Evolutionary conservation across 495 filamentous ascomycete genomes (phyloP).

Genomic region (Penicillium coffeae): DNA sequence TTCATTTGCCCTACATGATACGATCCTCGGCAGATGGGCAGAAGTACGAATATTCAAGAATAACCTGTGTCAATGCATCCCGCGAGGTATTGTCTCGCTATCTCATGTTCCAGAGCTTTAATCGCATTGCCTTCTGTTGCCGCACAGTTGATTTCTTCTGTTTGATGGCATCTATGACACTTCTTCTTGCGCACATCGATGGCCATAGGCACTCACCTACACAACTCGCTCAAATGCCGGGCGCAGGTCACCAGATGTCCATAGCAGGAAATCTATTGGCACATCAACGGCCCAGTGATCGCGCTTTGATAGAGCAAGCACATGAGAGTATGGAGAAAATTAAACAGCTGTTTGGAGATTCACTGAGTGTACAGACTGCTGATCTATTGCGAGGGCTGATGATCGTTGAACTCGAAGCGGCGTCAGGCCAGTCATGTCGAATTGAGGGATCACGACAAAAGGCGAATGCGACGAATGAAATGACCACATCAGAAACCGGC

Average conservation of each 20-base stretch:
- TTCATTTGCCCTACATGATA: conserved; percentile 28
- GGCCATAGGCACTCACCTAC: conserved; percentile 6
- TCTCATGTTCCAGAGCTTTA: conserved; percentile 30
- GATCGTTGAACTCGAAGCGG: not conserved
- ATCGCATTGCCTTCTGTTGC: conserved; percentile 33
- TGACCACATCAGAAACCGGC: not conserved
- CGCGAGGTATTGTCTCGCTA: conserved; percentile 43
- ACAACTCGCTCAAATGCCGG: not conserved
- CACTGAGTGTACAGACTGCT: not conserved
- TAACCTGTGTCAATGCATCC: conserved; percentile 41
- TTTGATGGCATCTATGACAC: conserved; percentile 43
- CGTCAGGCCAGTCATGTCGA: not conserved
- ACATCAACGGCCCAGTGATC: not conserved
- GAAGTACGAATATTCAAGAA: conserved; percentile 28
- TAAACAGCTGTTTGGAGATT: not conserved
- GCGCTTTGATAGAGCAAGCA: not conserved
- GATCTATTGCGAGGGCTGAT: not conserved
- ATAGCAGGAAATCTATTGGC: not conserved
- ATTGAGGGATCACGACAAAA: not conserved
- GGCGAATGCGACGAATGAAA: not conserved
- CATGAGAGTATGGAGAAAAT: not conserved
- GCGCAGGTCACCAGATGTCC: not conserved
- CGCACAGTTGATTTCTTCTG: conserved; percentile 46
- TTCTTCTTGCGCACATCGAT: conserved; percentile 20
- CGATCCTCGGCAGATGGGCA: conserved; percentile 2